Evolutionary conservation across 176 grass and related monocot genomes (phyloP), one percentile per base, ranked within the genome.

Genomic region (Poa pratensis): DNA sequence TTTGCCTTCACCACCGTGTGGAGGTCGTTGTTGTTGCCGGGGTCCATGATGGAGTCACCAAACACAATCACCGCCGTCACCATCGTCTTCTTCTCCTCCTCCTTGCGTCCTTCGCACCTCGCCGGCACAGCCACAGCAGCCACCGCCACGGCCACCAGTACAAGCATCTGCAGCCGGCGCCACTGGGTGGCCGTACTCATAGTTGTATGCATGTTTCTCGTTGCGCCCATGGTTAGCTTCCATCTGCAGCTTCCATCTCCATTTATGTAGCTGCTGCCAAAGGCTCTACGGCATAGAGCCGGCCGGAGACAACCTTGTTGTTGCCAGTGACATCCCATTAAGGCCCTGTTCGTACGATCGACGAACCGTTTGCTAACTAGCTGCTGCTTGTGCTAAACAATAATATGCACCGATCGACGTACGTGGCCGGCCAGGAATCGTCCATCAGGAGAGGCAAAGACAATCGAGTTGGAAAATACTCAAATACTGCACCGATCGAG

Each of bases 11-110:
- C 86, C 19, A 58, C 11, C 16, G 87, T 96, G 20, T 40, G 58
- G n/a, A 96, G 81, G 22, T 0, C 42, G 68, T 96, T 96, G 94
- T 94, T 94, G 87, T 96, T 94, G 49, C 94, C 94, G 0, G 91
- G 91, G 69, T 94, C 94, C 0, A 96, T 87, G 73, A 96, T 94
- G 12, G 94, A 96, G 82, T 94, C 94, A 6, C 91, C 94, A 55
- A 96, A 96, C 9, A 88, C 87, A 54, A 96, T 91, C 57, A 96
- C 69, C 45, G 94, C 91, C 32, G 94, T 86, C 80, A 82, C 93
- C 74, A 77, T 6, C 0, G 87, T 79, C 16, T 13, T 17, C 72
- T 75, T 50, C 72, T 46, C 42, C 42, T 45, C 6, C 71, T 27
- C 30, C 30, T 32, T 6, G 68, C 2, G 46, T 15, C 66, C 66